Conservation (phyloP, 176 grass and related monocot species). For the Oryza australiensis region DNA sequence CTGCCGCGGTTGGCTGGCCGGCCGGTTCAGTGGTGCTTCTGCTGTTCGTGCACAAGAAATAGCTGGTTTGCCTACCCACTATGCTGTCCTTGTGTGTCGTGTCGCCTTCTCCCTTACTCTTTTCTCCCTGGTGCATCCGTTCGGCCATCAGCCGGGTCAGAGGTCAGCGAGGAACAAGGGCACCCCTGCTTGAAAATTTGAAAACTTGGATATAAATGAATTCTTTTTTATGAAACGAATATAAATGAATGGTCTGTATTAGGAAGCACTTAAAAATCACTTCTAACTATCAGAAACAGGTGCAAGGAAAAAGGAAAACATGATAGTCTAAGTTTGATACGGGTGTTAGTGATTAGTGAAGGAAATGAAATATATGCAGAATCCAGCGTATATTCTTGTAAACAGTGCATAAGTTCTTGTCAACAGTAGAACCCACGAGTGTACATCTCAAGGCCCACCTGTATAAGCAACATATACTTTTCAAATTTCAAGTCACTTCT, state of each 20-base stretch:
- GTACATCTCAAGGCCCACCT: background rate
- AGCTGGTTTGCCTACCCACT: background rate
- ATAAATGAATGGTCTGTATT: background rate
- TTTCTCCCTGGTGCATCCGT: background rate
- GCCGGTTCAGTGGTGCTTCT: background rate
- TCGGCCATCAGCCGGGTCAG: background rate
- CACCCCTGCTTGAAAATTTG: background rate
- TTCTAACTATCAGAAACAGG: background rate
- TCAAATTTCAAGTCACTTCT: background rate
- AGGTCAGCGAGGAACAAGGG: background rate
- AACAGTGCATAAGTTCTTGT: background rate
- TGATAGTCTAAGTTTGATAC: background rate
- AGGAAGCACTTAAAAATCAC: background rate
- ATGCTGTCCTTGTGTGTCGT: background rate
- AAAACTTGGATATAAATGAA: background rate
- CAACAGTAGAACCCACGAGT: conserved; percentile 14
- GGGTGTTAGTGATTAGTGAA: too few relatives aligned
- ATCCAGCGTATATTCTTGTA: background rate
- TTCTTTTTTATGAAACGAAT: background rate
- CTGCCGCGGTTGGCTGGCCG: background rate
- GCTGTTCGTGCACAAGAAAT: conserved; percentile 16
- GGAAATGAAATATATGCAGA: background rate
- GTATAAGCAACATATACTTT: background rate
- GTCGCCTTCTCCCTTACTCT: background rate
- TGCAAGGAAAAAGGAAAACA: background rate